Evolutionary conservation across 345 rosid genomes (phyloP), one percentile per base, ranked within the genome.

Genomic region (Lumnitzera racemosa): DNA sequence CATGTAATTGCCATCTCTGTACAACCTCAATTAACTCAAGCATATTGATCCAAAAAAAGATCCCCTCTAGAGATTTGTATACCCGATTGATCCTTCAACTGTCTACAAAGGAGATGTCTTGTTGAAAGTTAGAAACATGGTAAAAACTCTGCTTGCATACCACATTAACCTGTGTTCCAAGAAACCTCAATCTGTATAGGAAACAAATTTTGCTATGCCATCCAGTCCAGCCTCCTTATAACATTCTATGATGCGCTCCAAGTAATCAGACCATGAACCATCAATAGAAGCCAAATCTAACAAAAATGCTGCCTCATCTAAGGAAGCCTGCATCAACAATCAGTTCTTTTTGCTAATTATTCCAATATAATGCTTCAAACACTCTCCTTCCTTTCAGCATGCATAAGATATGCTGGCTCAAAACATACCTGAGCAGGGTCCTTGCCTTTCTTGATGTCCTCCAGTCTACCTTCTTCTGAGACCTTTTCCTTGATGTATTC

Each of bases 241-340:
- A 65, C 92, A 91, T 58, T 82, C 83, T 41, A 89, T 90, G 46
- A 86, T 72, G 13, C 80, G 79, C 23, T 83, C 75, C 46, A 70
- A 15, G 57, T 64, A 74, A 55, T 76, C 87, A 13, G 71, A 74
- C 98, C 98, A 88, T 48, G 78, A 76, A 67, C 96, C 98, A 59
- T 91, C 89, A 24, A 88, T 76, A 61, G 95, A 88, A 59, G 89
- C 96, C 65, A 91, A 79, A 76, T 91, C 98, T 80, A 91, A 74
- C 55, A 88, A 72, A 75, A 88, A 91, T n/a, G 95, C 96, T 0
- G 90, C 94, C 62, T 74, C 89, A 66, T 86, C 91, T 74, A 90
- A 73, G 16, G 86, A 76, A 70, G 86, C 72, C 91, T 88, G 83
- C 64, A 43, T 13, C 0, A 27, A 25, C 17, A 58, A 60, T 17